Evolutionary conservation across 179 eudicot genomes (phyloP).

Genomic region (Patellifolia procumbens): DNA sequence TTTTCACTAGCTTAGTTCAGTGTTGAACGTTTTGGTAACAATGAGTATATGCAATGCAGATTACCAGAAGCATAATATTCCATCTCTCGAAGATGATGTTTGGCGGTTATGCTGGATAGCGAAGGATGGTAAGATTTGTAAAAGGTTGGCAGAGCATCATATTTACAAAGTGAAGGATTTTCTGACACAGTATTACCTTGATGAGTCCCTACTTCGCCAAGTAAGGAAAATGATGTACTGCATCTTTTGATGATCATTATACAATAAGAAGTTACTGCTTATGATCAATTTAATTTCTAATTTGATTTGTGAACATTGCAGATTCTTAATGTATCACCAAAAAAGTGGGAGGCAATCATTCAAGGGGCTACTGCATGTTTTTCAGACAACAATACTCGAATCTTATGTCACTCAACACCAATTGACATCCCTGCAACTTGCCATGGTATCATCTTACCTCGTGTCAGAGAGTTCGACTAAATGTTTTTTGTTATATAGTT

Average conservation of each 20-base stretch:
- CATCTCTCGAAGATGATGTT: conserved; percentile 27
- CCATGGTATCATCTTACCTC: background rate
- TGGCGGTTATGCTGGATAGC: conserved; percentile 30
- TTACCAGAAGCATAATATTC: conserved; percentile 21
- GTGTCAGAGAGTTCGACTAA: background rate
- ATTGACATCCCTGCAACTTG: background rate
- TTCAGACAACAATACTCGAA: background rate
- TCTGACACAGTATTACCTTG: background rate
- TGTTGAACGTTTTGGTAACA: background rate
- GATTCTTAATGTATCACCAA: conserved; percentile 12
- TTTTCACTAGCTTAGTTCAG: too few relatives aligned
- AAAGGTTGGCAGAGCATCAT: conserved; percentile 18
- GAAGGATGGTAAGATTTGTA: conserved; percentile 21
- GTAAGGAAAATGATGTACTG: conserved; percentile 3
- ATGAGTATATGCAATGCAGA: conserved; percentile 2
- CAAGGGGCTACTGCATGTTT: conserved; percentile 15
- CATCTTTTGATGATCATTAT: background rate
- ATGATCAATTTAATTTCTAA: background rate
- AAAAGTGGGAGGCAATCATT: conserved; percentile 20
- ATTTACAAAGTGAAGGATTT: conserved; percentile 30
- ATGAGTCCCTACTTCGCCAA: conserved; percentile 20
- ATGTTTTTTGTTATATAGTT: too few relatives aligned
- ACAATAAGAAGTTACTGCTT: background rate
- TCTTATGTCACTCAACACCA: background rate
- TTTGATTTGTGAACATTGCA: conserved; percentile 2